phyloP scores from a whole-genome alignment of 2,329 filamentous ascomycete species.

The Purpureocillium lavendulum region DNA sequence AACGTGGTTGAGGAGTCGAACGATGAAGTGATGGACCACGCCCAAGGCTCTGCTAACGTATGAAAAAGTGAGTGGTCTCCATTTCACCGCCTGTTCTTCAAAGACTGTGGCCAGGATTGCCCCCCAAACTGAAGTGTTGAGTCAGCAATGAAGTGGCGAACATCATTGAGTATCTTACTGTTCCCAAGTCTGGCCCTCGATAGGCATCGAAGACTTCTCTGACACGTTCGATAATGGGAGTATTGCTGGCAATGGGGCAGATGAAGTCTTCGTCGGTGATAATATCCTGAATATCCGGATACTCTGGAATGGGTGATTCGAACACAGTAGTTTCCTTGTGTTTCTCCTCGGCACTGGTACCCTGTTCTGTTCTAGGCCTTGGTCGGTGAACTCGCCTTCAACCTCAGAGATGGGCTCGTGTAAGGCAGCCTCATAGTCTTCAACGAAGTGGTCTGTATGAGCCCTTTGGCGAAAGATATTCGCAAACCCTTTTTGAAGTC shows the following conservation, averaged over 20 bases:
- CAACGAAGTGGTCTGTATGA: constrained; percentile 8
- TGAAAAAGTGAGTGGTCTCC: constrained; percentile 35
- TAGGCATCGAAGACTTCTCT: no score
- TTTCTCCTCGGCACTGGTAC: no score
- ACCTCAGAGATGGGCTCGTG: no score
- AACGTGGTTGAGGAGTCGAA: constrained; percentile 26
- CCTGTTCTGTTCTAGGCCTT: no score
- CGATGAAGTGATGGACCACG: constrained; percentile 45
- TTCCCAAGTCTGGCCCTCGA: constrained; percentile 8
- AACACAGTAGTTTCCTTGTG: no score
- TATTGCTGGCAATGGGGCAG: constrained; percentile 12
- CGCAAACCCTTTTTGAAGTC: constrained; percentile 28
- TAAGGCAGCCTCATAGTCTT: background rate
- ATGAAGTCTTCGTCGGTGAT: no score
- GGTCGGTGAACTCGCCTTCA: no score
- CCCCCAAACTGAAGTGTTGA: constrained; percentile 22
- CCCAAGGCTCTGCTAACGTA: constrained; percentile 44
- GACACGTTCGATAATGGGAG: constrained; percentile 7
- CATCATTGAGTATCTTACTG: no score
- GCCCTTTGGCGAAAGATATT: constrained; percentile 14
- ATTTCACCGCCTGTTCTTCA: constrained; percentile 44
- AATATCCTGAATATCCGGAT: no score
- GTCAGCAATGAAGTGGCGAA: background rate
- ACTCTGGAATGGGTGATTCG: no score
- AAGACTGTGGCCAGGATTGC: constrained; percentile 36